A percentile compares a stretch with the other conserved stretches of the same genome.
These are phyloP conservation scores for Ottelia alismoides DNA, from an alignment of 106 monocot species.

Conservation along the genomic window DNA sequence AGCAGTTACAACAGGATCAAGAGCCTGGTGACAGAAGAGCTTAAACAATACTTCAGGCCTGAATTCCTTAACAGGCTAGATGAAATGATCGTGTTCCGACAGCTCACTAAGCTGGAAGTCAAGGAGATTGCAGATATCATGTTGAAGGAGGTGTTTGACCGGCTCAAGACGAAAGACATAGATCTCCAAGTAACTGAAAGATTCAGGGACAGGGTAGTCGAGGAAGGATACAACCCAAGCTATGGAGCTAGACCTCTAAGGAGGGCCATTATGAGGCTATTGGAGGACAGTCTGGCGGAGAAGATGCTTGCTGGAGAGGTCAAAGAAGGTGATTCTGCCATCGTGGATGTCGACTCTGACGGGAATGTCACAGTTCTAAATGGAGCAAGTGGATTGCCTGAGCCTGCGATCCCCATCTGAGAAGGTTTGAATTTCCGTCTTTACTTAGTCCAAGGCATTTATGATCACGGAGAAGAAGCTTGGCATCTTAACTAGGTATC, in stretches of 20 bases:
- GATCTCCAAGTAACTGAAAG: slow-evolving; percentile 17
- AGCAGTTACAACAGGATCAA: slow-evolving; percentile 23
- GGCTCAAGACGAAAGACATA: slow-evolving; percentile 8
- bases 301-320: slow-evolving; percentile 19
- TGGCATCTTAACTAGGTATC: too few relatives aligned
- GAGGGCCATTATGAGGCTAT: slow-evolving; percentile 21
- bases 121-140: slow-evolving; percentile 21
- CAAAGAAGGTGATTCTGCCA: slow-evolving; percentile 18
- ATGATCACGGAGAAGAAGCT: too few relatives aligned
- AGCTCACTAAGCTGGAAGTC: slow-evolving; percentile 16
- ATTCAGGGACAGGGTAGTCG: slow-evolving; percentile 15
- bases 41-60: slow-evolving; percentile 17
- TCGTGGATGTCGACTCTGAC: slow-evolving; percentile 13
- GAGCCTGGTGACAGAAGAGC: slow-evolving; percentile 17
- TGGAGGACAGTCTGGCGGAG: slow-evolving; percentile 18
- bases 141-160: slow-evolving; percentile 15
- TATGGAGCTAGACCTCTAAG: slow-evolving; percentile 22
- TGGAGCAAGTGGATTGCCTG: slow-evolving; percentile 4
- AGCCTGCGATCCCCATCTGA: slow-evolving; percentile 5
- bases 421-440: too few relatives aligned
- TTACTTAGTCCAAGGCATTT: too few relatives aligned
- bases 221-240: slow-evolving; percentile 22
- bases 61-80: slow-evolving; percentile 22
- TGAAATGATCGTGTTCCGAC: slow-evolving; percentile 25
- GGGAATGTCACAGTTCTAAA: slow-evolving; percentile 12